Conservation (phyloP, 1,284 basidiomycete species). For the Malassezia sympodialis region DNA sequence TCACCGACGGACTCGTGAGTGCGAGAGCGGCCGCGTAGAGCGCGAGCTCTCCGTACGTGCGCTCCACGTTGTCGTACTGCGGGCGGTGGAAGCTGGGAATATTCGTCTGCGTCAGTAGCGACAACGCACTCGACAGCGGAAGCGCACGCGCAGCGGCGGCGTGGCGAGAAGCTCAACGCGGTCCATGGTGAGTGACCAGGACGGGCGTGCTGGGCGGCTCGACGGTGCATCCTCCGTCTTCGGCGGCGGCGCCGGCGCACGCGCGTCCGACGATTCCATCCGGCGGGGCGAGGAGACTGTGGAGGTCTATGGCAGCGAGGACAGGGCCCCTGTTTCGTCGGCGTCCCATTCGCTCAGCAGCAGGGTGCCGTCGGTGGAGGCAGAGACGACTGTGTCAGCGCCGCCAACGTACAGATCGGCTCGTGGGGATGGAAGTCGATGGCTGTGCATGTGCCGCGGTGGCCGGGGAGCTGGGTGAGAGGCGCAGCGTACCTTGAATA, state of each 20-base stretch:
- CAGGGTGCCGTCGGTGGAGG: conserved; percentile 37
- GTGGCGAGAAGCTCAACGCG: conserved; percentile 1
- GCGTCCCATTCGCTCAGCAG: conserved; percentile 38
- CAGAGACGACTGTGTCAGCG: conserved; percentile 25
- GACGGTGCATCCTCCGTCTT: neutral
- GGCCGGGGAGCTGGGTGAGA: conserved; percentile 32
- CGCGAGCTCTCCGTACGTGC: conserved; percentile 35
- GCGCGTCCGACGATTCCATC: neutral
- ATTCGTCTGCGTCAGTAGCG: conserved; percentile 23
- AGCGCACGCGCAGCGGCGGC: conserved; percentile 11
- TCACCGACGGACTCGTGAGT: conserved; percentile 22
- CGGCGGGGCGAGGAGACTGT: neutral
- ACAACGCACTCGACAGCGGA: conserved; percentile 9
- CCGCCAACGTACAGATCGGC: conserved; percentile 24
- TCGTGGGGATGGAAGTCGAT: conserved; percentile 44
- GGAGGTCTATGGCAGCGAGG: neutral
- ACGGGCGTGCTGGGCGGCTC: neutral
- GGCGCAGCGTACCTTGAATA: conserved; percentile 29
- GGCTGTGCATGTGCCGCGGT: conserved; percentile 44
- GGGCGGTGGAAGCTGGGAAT: conserved; percentile 31
- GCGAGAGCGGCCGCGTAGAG: conserved; percentile 28
- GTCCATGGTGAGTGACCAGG: conserved; percentile 4
- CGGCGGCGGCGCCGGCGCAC: neutral
- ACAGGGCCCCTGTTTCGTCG: neutral
- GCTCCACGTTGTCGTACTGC: conserved; percentile 26